Percentiles rank a stretch among this genome's conserved stretches.
Conservation (phyloP, 1,284 basidiomycete genomes). For the Puccinia triticina region DNA sequence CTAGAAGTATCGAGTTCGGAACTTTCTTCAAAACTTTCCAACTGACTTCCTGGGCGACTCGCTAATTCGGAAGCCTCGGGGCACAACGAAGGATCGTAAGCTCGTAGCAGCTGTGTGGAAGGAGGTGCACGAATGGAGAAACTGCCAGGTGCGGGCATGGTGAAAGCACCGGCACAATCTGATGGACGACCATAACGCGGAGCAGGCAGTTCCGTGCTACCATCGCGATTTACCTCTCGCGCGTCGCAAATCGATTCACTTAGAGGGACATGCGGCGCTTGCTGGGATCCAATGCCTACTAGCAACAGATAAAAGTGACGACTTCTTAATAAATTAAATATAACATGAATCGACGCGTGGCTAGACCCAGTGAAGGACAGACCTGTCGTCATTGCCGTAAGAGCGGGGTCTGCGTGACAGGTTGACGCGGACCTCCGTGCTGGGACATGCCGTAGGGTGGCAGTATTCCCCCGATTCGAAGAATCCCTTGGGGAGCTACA, state of each 20-base stretch:
- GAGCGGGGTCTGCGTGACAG: not conserved
- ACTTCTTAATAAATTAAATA: not conserved
- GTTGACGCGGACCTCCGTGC: slow-evolving; percentile 1
- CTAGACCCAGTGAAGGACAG: not conserved
- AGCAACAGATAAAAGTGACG: not conserved
- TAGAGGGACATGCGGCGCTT: not conserved
- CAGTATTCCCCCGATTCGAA: not conserved
- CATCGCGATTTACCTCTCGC: not conserved
- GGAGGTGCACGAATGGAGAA: slow-evolving; percentile 48
- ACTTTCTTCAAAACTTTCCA: slow-evolving; percentile 2
- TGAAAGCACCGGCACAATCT: slow-evolving; percentile 16
- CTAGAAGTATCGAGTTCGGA: slow-evolving; percentile 14
- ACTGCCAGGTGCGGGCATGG: slow-evolving; percentile 42
- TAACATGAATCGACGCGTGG: not conserved
- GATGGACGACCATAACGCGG: slow-evolving; percentile 15
- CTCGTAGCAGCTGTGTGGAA: slow-evolving; percentile 7
- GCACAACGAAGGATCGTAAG: slow-evolving; percentile 8
- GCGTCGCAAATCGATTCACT: not conserved
- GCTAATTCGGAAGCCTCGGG: not conserved
- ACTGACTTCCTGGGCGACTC: not conserved
- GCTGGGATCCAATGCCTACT: not conserved
- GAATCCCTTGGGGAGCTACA: not conserved
- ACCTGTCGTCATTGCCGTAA: not conserved
- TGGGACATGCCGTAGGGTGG: not conserved
- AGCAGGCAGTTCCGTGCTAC: not conserved